These are phyloP conservation scores for Graphiopsis chlorocephala DNA, from an alignment of 2,329 filamentous ascomycete genomes.

Conservation along the genomic window DNA sequence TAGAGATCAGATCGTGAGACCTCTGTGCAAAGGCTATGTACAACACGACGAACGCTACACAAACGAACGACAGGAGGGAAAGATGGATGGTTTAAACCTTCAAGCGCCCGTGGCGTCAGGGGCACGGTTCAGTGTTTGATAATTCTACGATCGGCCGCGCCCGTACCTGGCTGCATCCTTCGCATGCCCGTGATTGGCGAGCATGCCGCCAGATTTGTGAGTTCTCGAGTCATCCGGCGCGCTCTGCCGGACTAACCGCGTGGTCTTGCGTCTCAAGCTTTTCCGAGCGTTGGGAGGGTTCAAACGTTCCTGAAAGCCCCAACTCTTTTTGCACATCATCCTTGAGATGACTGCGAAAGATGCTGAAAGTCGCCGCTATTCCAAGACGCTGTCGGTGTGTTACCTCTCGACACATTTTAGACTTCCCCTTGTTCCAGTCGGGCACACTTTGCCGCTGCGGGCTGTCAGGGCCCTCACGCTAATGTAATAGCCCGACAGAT, in stretches of 20 bases:
- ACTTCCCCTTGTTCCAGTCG: background rate
- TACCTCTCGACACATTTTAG: background rate
- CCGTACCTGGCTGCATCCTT: constrained; percentile 4
- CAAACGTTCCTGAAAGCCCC: background rate
- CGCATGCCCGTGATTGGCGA: constrained; percentile 3
- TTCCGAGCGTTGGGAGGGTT: constrained; percentile 2
- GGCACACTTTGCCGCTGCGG: background rate
- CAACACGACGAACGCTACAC: constrained; percentile 2
- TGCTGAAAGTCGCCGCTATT: background rate
- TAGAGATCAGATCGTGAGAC: background rate
- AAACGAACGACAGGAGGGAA: constrained; percentile 2
- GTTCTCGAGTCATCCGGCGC: background rate
- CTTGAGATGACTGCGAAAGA: background rate
- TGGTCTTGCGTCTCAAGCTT: constrained; percentile 5
- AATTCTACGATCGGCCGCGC: constrained; percentile 7
- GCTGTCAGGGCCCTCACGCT: background rate
- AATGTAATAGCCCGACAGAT: background rate
- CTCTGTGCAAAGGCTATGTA: background rate
- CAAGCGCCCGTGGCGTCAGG: constrained; percentile 9
- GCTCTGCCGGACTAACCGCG: constrained; percentile 6
- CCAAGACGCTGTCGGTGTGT: background rate
- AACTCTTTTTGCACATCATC: constrained; percentile 1
- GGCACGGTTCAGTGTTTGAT: constrained; percentile 14
- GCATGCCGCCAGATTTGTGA: background rate
- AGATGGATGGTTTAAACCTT: constrained; percentile 13